Base-by-base conservation (phyloP, 2,329 filamentous ascomycete species). In the Bipolaris cookei region DNA sequence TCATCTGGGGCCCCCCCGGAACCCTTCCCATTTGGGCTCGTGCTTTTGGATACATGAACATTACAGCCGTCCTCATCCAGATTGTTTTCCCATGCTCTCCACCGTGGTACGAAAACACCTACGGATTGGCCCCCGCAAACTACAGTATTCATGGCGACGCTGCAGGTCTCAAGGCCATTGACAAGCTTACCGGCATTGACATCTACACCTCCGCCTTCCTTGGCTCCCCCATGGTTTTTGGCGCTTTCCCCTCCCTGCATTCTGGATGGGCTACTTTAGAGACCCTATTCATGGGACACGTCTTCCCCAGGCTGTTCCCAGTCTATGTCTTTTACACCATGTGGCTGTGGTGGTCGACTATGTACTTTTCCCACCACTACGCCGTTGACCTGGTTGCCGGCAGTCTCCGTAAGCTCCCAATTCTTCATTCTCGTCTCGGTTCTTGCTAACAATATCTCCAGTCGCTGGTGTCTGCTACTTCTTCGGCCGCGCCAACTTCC, bases 291-390 rank as follows among this genome's bases (percentile, higher is more conserved):
- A 90, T 98, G 88, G 91, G 89, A 77, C 89, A 96, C 78, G 88
- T 91, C 75, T 97, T 98, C 82, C 94, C 94, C 4, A 87, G 86
- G 59, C 84, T 96, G 65, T 88, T 90, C 65, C 87, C 89, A 11
- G 78, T 95, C 51, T 96, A 96, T 78, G 85, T 93, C 62, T 83
- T 85, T 63, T 98, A 97, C 77, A 90, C 90, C 42, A 85, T 90
- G 73, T 97, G 94, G 94, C 88, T 97, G 70, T 97, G 92, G 91
- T 98, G 94, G 92, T 90, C 93, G 11, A 98, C 94, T 66, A 97
- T 98, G 92, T 97, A 98, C 74, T 86, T 98, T 50, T 96, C 91
- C 71, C 94, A 98, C 78, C 94, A 98, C 80, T 98, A 98, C 75
- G 94, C 93, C 30, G 90, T 98, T 38, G 94, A 98, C 76, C 83